phyloP scores from a whole-genome alignment of 1,284 basidiomycete species.

The Leccinum griseonigrum region DNA sequence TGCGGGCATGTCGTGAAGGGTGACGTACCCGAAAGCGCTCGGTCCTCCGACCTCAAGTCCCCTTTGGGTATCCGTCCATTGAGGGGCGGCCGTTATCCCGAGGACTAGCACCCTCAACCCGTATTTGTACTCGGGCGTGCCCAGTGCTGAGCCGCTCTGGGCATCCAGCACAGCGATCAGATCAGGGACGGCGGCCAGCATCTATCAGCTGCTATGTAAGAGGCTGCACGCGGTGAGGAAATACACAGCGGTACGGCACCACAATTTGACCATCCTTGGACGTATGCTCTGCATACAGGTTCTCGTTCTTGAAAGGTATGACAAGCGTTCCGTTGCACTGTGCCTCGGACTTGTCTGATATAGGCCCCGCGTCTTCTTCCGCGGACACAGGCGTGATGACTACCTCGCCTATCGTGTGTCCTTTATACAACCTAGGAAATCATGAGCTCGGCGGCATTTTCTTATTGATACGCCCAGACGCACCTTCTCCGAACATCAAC shows the following conservation, averaged over 20 bases:
- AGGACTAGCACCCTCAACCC: constrained; percentile 56
- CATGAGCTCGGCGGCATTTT: background rate
- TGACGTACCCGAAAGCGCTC: constrained; percentile 22
- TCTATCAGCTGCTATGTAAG: constrained; percentile 19
- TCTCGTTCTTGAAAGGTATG: constrained; percentile 66
- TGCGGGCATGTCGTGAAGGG: background rate
- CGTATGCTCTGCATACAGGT: constrained; percentile 44
- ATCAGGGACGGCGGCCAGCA: constrained; percentile 52
- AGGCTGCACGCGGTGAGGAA: background rate
- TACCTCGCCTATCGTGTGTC: constrained; percentile 51
- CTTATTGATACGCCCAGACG: constrained; percentile 6
- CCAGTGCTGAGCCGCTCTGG: constrained; percentile 52
- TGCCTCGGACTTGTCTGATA: constrained; percentile 7
- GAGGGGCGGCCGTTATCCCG: constrained; percentile 53
- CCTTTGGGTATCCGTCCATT: constrained; percentile 50
- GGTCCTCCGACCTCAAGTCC: constrained; percentile 55
- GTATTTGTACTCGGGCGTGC: constrained; percentile 48
- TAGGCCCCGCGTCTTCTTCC: constrained; percentile 25
- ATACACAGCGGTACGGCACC: constrained; percentile 10
- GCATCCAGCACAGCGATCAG: constrained; percentile 59
- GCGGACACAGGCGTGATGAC: constrained; percentile 37
- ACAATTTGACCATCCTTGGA: constrained; percentile 28
- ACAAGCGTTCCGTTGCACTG: constrained; percentile 29
- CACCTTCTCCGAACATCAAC: constrained; percentile 45
- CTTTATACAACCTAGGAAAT: constrained; percentile 34